Evolutionary conservation across 305 asterid genomes (phyloP).

Genomic region (Rubia tinctorum): DNA sequence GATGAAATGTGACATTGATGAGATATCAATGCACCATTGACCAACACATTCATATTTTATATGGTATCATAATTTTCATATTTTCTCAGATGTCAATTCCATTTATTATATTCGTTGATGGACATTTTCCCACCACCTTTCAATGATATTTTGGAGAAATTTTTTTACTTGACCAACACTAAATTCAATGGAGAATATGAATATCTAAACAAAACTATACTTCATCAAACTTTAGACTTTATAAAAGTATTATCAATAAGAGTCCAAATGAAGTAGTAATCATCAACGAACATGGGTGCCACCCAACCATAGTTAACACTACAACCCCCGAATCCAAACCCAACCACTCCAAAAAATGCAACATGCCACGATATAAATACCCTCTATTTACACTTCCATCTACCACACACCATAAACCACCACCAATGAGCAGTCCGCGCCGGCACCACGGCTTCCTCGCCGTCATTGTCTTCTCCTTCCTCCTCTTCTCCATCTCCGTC

Average conservation of each 20-base stretch:
- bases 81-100: no score
- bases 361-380: slow-evolving; percentile 7
- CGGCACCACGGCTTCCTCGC: slow-evolving; percentile 15
- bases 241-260: slow-evolving; percentile 2
- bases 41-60: no score
- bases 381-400: not conserved
- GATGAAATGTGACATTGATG: no score
- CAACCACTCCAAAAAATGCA: slow-evolving; percentile 34
- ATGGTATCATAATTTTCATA: no score
- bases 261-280: slow-evolving; percentile 46
- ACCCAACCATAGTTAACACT: slow-evolving; percentile 51
- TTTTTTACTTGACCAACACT: not conserved
- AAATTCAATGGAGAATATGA: not conserved
- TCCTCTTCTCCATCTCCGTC: slow-evolving; percentile 21
- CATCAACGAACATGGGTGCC: slow-evolving; percentile 77
- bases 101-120: no score
- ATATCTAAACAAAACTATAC: not conserved
- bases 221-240: not conserved
- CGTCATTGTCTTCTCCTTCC: slow-evolving; percentile 24
- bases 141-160: no score
- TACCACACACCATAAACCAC: not conserved
- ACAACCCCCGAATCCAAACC: slow-evolving; percentile 22
- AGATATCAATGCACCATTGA: no score
- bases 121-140: no score
- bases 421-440: not conserved